Evolutionary conservation across 345 rosid species (phyloP), one percentile per base, ranked within the genome.

Genomic region (Citrus trifoliata): DNA sequence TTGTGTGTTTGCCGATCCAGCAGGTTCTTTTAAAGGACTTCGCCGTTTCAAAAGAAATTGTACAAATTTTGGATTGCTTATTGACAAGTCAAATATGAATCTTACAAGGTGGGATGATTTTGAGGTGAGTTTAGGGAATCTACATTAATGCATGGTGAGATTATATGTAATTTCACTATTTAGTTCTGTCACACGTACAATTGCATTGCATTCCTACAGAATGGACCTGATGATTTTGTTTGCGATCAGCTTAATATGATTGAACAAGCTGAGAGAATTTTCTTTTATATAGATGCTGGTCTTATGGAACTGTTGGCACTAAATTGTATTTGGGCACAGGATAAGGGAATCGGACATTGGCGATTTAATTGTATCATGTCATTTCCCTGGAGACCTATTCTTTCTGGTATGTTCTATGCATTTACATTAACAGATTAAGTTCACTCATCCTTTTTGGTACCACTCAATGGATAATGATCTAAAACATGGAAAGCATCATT

Each of bases 341-440:
- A 91, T 74, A 95, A 91, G 83, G 96, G 97, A 84, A 81, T 93
- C 25, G 99, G 98, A 64, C 96, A 95, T 63, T 95, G 97, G 99
- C 84, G 89, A 42, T 95, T 95, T 77, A 93, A 91, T 77, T 95
- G 99, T 80, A 83, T 89, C 77, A 91, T 95, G 99, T 85, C 93
- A 32, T 93, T 95, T 80, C 99, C 99, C 13, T 95, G 99, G 99
- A 91, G 85, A 86, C 99, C 99, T 42, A 93, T 95, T 82, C 97
- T 95, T 77, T 95, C 98, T 24, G 98, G 98, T 93, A 85, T 27
- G 71, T 59, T 48, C 61, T 30, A 0, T 71, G n/a, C 24, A 24
- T 16, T 21, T 60, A 18, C 30, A 24, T n/a, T 10, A 40, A 67
- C 67, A 22, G 30, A 38, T 22, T 68, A 4, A 40, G 42, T 14